phyloP scores from a whole-genome alignment of 78 protist species.

The Polysphondylium violaceum region DNA sequence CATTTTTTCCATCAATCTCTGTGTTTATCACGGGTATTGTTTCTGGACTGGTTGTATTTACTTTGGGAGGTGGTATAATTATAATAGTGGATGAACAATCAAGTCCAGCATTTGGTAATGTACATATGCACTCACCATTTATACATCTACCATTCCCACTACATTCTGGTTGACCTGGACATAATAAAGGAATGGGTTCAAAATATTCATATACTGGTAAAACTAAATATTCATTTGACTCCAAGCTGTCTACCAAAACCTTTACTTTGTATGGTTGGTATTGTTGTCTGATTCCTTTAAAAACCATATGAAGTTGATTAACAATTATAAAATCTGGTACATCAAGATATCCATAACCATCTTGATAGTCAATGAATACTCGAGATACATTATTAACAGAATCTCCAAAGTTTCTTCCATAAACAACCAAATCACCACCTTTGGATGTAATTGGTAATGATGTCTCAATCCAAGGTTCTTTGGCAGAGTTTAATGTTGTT shows the following conservation, averaged over 20 bases:
- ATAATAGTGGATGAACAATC: not conserved
- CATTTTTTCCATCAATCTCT: not conserved
- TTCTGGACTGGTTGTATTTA: not conserved
- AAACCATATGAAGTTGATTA: too few species aligned
- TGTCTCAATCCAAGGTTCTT: too few species aligned
- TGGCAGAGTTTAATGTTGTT: too few species aligned
- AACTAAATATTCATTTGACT: not conserved
- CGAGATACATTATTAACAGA: too few species aligned
- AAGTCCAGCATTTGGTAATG: not conserved
- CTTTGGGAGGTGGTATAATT: not conserved
- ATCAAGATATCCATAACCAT: too few species aligned
- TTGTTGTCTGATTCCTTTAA: too few species aligned
- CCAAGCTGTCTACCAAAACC: not conserved
- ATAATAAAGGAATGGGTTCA: not conserved
- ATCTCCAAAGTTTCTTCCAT: too few species aligned
- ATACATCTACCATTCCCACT: not conserved
- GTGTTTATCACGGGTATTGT: not conserved
- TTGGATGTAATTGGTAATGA: too few species aligned
- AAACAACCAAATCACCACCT: too few species aligned
- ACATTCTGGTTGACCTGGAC: constrained; percentile 11
- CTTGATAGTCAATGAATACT: too few species aligned
- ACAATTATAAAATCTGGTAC: too few species aligned
- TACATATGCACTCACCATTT: not conserved
- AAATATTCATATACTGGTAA: not conserved
- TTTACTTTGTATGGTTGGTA: too few species aligned